phyloP scores from a whole-genome alignment of 805 yeast species.

The Saturnispora saitoi region DNA sequence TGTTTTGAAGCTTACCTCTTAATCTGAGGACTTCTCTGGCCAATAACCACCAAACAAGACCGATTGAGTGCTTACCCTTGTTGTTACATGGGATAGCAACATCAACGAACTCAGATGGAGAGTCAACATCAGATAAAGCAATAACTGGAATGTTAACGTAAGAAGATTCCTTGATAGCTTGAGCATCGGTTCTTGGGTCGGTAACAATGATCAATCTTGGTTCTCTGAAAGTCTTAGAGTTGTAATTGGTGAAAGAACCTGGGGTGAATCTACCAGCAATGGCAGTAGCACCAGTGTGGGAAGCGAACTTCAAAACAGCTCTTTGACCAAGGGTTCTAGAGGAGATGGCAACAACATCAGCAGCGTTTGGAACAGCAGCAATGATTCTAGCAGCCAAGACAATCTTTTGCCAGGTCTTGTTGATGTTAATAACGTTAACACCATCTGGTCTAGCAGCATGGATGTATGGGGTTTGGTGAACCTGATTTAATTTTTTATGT shows the following conservation, averaged over 20 bases:
- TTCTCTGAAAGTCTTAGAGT: constrained; percentile 99
- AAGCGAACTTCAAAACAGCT: constrained; percentile 98
- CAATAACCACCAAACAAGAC: constrained; percentile 98
- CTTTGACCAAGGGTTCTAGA: constrained; percentile 99
- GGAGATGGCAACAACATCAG: constrained; percentile 97
- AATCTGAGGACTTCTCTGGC: constrained; percentile 99
- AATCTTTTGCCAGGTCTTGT: constrained; percentile 99
- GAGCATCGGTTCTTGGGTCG: constrained; percentile 99
- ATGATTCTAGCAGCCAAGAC: constrained; percentile 99
- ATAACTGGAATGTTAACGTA: constrained; percentile 99
- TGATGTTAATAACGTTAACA: constrained; percentile 95
- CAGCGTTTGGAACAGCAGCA: constrained; percentile 98
- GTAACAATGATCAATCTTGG: constrained; percentile 99
- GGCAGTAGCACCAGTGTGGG: constrained; percentile 99
- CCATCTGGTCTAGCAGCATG: constrained; percentile 99
- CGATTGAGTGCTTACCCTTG: constrained; percentile 99
- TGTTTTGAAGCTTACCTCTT: constrained; percentile 95
- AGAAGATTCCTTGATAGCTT: constrained; percentile 99
- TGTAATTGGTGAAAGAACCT: constrained; percentile 99
- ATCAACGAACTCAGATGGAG: constrained; percentile 98
- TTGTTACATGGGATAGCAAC: constrained; percentile 99
- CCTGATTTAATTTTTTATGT: constrained; percentile 36
- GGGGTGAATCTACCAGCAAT: constrained; percentile 99
- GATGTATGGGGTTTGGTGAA: constrained; percentile 95
- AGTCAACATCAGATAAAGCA: constrained; percentile 97